phyloP scores from a whole-genome alignment of 1,284 basidiomycete species.

The Rhodotorula sp. region DNA sequence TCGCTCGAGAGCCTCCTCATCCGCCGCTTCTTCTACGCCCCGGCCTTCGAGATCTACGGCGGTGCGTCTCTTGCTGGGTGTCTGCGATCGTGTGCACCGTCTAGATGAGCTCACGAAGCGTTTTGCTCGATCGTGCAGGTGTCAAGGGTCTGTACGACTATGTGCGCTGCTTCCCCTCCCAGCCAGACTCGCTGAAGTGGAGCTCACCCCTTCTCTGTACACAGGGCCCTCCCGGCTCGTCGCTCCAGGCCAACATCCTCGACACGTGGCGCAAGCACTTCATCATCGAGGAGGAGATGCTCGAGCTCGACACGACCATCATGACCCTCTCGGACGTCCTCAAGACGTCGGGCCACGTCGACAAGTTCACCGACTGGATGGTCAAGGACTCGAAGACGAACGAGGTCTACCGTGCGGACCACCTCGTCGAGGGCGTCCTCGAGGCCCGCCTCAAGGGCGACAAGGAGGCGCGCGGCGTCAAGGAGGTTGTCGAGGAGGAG shows the following conservation, averaged over 20 bases:
- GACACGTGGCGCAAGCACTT: slow-evolving; percentile 97
- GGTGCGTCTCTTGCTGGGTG: slow-evolving; percentile 58
- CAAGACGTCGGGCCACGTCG: slow-evolving; percentile 97
- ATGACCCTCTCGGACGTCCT: slow-evolving; percentile 96
- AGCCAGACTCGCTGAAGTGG: neutral
- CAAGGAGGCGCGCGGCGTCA: slow-evolving; percentile 81
- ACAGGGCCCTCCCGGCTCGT: slow-evolving; percentile 69
- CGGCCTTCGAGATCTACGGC: slow-evolving; percentile 97
- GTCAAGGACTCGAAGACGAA: slow-evolving; percentile 92
- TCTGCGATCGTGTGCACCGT: neutral
- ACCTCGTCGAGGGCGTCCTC: slow-evolving; percentile 90
- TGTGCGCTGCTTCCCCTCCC: slow-evolving; percentile 49
- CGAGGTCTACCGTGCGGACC: slow-evolving; percentile 95
- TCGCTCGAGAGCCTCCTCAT: slow-evolving; percentile 85
- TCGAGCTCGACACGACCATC: slow-evolving; percentile 96
- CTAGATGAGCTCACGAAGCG: neutral
- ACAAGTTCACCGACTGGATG: slow-evolving; percentile 99
- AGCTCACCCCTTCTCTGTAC: neutral
- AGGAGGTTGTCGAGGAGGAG: slow-evolving; percentile 61
- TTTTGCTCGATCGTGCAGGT: slow-evolving; percentile 57
- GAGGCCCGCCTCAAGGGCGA: slow-evolving; percentile 88
- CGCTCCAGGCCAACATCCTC: slow-evolving; percentile 95
- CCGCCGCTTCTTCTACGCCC: slow-evolving; percentile 95
- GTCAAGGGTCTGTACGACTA: slow-evolving; percentile 96
- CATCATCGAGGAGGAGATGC: slow-evolving; percentile 98